Evolutionary conservation across 116 monocot species (phyloP).

Genomic region (Thalassia testudinum): DNA sequence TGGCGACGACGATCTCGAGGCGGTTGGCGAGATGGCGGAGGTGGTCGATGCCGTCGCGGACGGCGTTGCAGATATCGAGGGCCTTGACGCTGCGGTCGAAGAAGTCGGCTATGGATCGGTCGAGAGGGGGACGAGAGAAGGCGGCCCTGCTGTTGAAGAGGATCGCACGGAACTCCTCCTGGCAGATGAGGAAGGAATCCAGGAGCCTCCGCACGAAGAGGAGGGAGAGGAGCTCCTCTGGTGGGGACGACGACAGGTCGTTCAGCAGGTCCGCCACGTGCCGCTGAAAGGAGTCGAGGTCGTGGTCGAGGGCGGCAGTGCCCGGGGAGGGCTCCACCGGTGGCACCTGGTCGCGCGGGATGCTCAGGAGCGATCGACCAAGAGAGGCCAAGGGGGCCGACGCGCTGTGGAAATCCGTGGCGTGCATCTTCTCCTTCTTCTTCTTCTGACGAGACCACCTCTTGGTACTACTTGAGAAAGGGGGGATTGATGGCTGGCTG

Average conservation of each 20-base stretch:
- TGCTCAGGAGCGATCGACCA: conserved; percentile 31
- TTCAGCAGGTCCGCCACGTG: conserved; percentile 18
- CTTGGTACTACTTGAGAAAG: no score
- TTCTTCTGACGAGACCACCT: no score
- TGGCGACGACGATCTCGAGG: conserved; percentile 28
- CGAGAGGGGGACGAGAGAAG: conserved; percentile 21
- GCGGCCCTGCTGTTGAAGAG: conserved; percentile 15
- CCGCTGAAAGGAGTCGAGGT: conserved; percentile 30
- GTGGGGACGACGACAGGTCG: conserved; percentile 5
- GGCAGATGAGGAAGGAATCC: conserved; percentile 28
- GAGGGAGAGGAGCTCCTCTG: conserved; percentile 22
- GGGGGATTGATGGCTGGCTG: no score
- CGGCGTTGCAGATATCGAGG: conserved; percentile 59
- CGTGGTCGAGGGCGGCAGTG: conserved; percentile 4
- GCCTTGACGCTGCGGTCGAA: conserved; percentile 53
- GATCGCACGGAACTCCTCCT: conserved; percentile 28
- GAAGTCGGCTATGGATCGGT: conserved; percentile 31
- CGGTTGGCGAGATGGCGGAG: conserved; percentile 27
- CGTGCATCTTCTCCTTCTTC: no score
- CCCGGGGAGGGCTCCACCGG: background rate
- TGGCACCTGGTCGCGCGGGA: conserved; percentile 27
- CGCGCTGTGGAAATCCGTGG: no score
- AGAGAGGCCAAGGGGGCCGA: conserved; percentile 25
- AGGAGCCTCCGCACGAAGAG: conserved; percentile 29
- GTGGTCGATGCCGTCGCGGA: conserved; percentile 49